Evolutionary conservation across 2,329 filamentous ascomycete species (phyloP).

Genomic region (Paraphoma chrysanthemicola): DNA sequence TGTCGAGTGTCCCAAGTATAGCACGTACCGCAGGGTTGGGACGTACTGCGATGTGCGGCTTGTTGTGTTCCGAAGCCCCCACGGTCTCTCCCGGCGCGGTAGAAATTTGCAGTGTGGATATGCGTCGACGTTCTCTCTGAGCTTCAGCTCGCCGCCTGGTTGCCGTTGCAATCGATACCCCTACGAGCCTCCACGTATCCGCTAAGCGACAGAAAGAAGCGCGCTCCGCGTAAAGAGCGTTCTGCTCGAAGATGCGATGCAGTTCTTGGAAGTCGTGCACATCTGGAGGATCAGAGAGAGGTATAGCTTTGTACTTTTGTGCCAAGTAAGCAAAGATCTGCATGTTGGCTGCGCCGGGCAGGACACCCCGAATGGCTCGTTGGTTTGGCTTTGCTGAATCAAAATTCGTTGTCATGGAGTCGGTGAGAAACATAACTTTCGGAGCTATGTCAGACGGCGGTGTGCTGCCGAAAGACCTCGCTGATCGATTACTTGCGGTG

Average conservation of each 20-base stretch:
- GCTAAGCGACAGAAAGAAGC: constrained; percentile 60
- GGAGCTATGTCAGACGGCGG: constrained; percentile 58
- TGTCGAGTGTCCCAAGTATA: constrained; percentile 41
- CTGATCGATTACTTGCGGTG: constrained; percentile 54
- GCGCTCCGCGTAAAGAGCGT: constrained; percentile 61
- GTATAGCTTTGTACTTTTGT: constrained; percentile 52
- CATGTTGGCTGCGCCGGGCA: constrained; percentile 52
- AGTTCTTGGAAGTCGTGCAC: constrained; percentile 45
- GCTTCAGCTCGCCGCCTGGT: constrained; percentile 49
- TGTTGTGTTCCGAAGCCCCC: constrained; percentile 26
- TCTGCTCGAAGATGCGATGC: constrained; percentile 57
- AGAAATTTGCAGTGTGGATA: background rate
- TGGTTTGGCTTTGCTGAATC: constrained; percentile 52
- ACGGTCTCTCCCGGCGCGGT: constrained; percentile 1
- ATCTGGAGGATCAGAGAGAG: constrained; percentile 47
- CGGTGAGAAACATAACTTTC: constrained; percentile 59
- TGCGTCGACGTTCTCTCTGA: constrained; percentile 33
- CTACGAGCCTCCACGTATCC: constrained; percentile 66
- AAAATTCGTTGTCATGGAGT: constrained; percentile 54
- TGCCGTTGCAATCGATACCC: constrained; percentile 58
- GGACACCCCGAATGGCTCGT: constrained; percentile 56
- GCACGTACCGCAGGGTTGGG: constrained; percentile 43
- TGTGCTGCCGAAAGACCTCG: constrained; percentile 62
- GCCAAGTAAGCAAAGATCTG: constrained; percentile 52
- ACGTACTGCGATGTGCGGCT: constrained; percentile 26